Evolutionary conservation across 2,329 filamentous ascomycete genomes (phyloP).

Genomic region (Emericellopsis cladophorae): DNA sequence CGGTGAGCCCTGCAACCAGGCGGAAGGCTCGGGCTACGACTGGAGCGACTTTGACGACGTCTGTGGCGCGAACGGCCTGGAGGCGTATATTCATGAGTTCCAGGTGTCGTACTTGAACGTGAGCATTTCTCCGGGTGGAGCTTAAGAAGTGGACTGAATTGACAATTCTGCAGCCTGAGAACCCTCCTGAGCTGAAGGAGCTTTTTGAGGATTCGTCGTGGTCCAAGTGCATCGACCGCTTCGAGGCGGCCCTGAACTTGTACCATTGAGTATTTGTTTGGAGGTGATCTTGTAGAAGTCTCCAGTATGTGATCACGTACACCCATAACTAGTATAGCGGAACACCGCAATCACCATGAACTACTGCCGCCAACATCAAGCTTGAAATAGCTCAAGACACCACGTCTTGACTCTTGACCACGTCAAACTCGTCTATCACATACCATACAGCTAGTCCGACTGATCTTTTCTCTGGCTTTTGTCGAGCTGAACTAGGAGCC

Average conservation of each 20-base stretch:
- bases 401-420: no score
- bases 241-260: background rate
- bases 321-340: no score
- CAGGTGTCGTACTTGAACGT: slow-evolving; percentile 5
- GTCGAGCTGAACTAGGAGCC: no score
- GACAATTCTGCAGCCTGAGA: background rate
- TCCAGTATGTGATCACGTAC: no score
- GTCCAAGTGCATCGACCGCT: background rate
- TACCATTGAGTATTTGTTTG: background rate
- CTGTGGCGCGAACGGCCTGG: slow-evolving; percentile 6
- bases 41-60: slow-evolving; percentile 5
- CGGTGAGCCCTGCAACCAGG: slow-evolving; percentile 6
- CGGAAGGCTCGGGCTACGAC: slow-evolving; percentile 4
- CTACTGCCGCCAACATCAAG: no score
- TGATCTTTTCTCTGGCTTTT: no score
- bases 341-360: no score
- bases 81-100: slow-evolving; percentile 5
- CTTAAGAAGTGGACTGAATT: background rate
- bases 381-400: no score
- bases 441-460: no score
- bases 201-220: background rate
- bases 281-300: no score
- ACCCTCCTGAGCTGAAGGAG: background rate
- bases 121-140: background rate
- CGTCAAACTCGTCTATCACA: no score